Percentiles rank a stretch among this genome's conserved stretches.
Conservation (phyloP, 108 stramenopile species). For the Phaeodactylum tricornutum region DNA sequence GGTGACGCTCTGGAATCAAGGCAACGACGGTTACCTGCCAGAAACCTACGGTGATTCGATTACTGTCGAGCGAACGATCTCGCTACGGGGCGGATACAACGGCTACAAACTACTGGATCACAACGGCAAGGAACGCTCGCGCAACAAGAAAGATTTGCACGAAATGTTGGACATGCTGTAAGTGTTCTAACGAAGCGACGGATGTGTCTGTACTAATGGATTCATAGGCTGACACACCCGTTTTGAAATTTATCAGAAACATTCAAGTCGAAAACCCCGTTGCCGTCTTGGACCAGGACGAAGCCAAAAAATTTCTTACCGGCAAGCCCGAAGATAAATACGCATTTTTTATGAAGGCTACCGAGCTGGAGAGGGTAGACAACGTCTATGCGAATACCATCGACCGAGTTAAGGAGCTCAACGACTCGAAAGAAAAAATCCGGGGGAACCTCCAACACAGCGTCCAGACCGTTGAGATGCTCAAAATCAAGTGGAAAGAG, state of each 20-base stretch:
- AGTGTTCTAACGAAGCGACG: no score
- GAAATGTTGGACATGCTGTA: constrained; percentile 77
- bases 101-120: constrained; percentile 67
- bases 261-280: constrained; percentile 97
- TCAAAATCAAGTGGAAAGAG: constrained; percentile 59
- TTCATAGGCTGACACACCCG: no score
- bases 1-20: constrained; percentile 84
- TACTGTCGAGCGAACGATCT: constrained; percentile 79
- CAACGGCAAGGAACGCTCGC: constrained; percentile 32
- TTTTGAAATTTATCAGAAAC: constrained; percentile 17
- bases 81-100: constrained; percentile 59
- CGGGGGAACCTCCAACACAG: constrained; percentile 17
- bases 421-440: constrained; percentile 19
- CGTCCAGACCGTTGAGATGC: constrained; percentile 26
- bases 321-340: constrained; percentile 90
- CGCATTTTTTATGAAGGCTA: constrained; percentile 92
- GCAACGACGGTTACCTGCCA: constrained; percentile 74
- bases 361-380: constrained; percentile 81
- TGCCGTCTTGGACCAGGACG: constrained; percentile 94
- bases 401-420: constrained; percentile 46
- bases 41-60: constrained; percentile 86
- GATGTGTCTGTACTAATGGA: no score
- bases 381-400: constrained; percentile 31
- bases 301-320: constrained; percentile 94
- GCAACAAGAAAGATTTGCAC: constrained; percentile 75